Conservation (phyloP, 768 basidiomycete species). For the Collybia sp. region DNA sequence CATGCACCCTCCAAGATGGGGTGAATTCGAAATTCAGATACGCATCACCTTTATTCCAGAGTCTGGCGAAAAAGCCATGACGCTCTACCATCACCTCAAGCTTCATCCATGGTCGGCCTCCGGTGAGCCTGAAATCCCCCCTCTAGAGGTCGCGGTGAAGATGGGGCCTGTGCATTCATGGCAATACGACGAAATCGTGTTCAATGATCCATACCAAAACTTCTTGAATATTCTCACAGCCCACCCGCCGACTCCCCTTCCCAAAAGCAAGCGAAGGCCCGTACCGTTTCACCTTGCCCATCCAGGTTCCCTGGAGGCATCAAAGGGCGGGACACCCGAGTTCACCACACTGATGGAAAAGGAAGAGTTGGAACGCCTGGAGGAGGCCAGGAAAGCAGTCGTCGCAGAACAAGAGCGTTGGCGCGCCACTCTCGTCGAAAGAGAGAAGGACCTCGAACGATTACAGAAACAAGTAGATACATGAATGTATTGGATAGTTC, state of each 20-base stretch:
- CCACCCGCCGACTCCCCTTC: constrained; percentile 82
- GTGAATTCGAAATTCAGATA: constrained; percentile 96
- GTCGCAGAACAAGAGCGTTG: constrained; percentile 75
- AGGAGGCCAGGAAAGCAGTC: constrained; percentile 68
- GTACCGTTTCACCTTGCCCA: constrained; percentile 73
- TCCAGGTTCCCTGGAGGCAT: constrained; percentile 58
- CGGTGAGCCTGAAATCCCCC: constrained; percentile 62
- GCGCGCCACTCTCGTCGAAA: constrained; percentile 62
- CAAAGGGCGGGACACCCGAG: constrained; percentile 71
- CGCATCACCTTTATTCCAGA: constrained; percentile 86
- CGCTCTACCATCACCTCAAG: constrained; percentile 90
- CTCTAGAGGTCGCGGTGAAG: constrained; percentile 62
- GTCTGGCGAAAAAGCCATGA: constrained; percentile 86
- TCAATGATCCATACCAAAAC: constrained; percentile 85
- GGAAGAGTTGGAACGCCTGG: constrained; percentile 78
- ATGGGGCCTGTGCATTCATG: constrained; percentile 86
- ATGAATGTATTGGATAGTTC: not conserved
- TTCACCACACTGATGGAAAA: constrained; percentile 83
- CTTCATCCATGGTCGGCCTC: constrained; percentile 81
- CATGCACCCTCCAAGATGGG: constrained; percentile 59
- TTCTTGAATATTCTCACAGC: constrained; percentile 78
- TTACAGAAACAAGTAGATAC: constrained; percentile 53
- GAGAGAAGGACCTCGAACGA: constrained; percentile 75
- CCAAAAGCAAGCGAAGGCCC: constrained; percentile 53
- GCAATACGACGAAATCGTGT: constrained; percentile 99